These are phyloP conservation scores for Cardamine occulta DNA, from an alignment of 345 rosid genomes.

Conservation along the genomic window DNA sequence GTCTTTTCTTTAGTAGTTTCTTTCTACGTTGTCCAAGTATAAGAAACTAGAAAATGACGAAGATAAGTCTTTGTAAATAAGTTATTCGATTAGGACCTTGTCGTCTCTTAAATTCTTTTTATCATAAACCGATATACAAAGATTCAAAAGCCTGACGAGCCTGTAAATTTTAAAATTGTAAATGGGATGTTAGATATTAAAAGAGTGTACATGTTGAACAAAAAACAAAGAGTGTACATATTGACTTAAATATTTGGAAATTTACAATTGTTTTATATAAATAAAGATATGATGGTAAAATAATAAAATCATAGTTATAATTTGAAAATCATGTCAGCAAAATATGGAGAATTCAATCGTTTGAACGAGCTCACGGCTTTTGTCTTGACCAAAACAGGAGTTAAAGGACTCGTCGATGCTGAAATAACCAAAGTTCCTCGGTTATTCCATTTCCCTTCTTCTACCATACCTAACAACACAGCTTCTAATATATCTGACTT, in stretches of 20 bases:
- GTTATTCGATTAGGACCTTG: too few species aligned
- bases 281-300: too few species aligned
- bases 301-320: too few species aligned
- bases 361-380: constrained; percentile 30
- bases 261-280: too few species aligned
- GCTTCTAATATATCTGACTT: not conserved
- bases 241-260: too few species aligned
- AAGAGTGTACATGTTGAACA: too few species aligned
- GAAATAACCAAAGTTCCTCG: constrained; percentile 44
- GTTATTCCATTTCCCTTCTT: constrained; percentile 36
- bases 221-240: too few species aligned
- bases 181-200: too few species aligned
- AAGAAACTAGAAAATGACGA: not conserved
- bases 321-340: constrained; percentile 1
- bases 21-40: not conserved
- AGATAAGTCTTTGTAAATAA: not conserved
- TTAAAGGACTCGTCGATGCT: constrained; percentile 48
- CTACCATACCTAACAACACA: constrained; percentile 16
- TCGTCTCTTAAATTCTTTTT: not conserved
- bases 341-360: constrained; percentile 17
- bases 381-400: constrained; percentile 43
- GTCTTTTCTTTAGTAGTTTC: not conserved
- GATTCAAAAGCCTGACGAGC: not conserved
- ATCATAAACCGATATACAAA: not conserved
- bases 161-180: too few species aligned